phyloP scores from a whole-genome alignment of 2,329 filamentous ascomycete species.

The Davidsoniella australis region DNA sequence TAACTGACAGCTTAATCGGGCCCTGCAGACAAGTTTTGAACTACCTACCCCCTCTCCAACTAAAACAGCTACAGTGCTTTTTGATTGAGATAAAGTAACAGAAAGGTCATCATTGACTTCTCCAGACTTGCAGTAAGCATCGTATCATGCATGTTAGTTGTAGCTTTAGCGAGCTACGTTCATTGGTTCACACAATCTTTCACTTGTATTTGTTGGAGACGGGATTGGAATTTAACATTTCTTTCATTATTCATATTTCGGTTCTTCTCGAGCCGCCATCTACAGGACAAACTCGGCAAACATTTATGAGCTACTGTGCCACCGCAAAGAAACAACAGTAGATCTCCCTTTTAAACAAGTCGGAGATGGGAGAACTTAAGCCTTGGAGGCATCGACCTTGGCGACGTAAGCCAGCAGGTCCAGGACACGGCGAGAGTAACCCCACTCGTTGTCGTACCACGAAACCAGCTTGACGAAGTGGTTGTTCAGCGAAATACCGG shows the following conservation, averaged over 20 bases:
- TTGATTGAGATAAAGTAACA: no score
- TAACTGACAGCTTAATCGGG: no score
- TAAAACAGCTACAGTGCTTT: no score
- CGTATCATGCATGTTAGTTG: no score
- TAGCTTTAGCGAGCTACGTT: no score
- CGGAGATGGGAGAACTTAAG: neutral
- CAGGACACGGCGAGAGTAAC: conserved; percentile 90
- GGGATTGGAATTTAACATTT: conserved; percentile 4
- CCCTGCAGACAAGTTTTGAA: no score
- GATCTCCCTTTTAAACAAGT: neutral
- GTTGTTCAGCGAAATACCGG: conserved; percentile 93
- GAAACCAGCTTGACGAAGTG: conserved; percentile 98
- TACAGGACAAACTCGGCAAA: neutral
- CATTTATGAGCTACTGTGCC: neutral
- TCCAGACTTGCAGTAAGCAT: no score
- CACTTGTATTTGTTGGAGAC: neutral
- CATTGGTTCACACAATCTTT: neutral
- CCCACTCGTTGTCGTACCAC: conserved; percentile 99
- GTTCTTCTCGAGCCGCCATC: neutral
- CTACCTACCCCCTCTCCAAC: no score
- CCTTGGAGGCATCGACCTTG: conserved; percentile 50
- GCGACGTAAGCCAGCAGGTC: conserved; percentile 66
- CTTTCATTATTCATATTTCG: conserved; percentile 11
- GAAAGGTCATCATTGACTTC: no score
- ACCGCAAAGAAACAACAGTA: neutral